phyloP scores from a whole-genome alignment of 305 asterid species.

The Fraxinus albicans region DNA sequence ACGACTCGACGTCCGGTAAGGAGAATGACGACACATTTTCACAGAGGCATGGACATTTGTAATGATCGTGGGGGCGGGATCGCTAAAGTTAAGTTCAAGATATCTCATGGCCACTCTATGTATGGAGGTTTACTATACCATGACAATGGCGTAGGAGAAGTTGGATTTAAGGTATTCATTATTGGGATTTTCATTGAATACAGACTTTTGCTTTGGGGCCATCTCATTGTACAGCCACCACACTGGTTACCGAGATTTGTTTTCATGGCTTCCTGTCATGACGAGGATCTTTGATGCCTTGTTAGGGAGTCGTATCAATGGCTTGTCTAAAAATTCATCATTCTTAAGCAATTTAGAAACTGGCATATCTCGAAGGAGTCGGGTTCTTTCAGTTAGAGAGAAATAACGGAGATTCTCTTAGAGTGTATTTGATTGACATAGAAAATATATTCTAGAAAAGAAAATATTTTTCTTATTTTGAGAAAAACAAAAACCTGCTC shows the following conservation, averaged over 20 bases:
- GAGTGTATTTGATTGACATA: no score
- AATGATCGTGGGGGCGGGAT: conserved; percentile 21
- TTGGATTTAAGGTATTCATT: conserved; percentile 4
- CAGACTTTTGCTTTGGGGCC: conserved; percentile 27
- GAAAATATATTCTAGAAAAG: no score
- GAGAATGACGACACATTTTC: conserved; percentile 31
- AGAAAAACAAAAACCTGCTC: no score
- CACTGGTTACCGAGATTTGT: conserved; percentile 49
- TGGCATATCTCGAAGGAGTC: not conserved
- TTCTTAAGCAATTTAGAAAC: conserved; percentile 20
- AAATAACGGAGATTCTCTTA: not conserved
- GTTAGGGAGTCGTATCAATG: conserved; percentile 48
- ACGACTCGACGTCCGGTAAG: conserved; percentile 32
- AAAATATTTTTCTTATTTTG: no score
- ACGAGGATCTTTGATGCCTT: conserved; percentile 41
- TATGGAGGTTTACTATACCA: conserved; percentile 33
- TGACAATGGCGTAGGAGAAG: conserved; percentile 22
- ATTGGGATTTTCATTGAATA: conserved; percentile 11
- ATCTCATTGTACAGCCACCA: conserved; percentile 58
- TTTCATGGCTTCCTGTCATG: conserved; percentile 45
- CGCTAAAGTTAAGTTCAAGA: conserved; percentile 28
- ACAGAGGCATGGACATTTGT: conserved; percentile 27
- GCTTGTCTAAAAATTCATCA: conserved; percentile 40
- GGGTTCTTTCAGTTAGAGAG: not conserved
- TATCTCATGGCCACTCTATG: conserved; percentile 39